Percentiles rank a stretch among this genome's conserved stretches.
Conservation (phyloP, 441 rosid genomes). For the Syzygium malaccense region DNA sequence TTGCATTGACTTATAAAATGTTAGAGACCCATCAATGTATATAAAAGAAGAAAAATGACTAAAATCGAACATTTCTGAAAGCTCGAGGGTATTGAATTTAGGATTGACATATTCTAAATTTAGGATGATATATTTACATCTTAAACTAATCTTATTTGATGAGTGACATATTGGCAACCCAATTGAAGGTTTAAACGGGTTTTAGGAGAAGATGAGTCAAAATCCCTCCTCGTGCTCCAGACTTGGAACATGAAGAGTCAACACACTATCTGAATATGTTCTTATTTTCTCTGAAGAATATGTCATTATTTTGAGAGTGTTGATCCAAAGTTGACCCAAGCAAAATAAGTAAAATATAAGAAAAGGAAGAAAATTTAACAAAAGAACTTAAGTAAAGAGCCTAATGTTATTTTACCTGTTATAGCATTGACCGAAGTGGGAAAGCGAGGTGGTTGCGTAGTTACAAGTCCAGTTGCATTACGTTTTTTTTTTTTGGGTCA, state of each 20-base stretch:
- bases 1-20: no score
- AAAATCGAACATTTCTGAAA: no score
- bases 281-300: not conserved
- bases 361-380: not conserved
- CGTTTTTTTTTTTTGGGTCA: no score
- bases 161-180: not conserved
- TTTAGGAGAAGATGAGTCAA: not conserved
- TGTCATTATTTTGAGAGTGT: not conserved
- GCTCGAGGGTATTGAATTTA: not conserved
- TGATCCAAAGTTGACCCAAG: not conserved
- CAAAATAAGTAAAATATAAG: not conserved
- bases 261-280: not conserved
- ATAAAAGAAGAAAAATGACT: not conserved
- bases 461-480: not conserved
- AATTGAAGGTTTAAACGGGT: not conserved
- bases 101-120: not conserved
- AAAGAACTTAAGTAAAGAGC: not conserved
- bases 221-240: not conserved
- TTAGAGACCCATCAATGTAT: no score
- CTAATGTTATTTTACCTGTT: not conserved
- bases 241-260: not conserved
- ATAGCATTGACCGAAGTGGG: not conserved
- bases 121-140: not conserved
- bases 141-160: not conserved
- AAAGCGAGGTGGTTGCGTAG: not conserved